Evolutionary conservation across 345 rosid genomes (phyloP).

Genomic region (Diplotaxis tenuifolia): DNA sequence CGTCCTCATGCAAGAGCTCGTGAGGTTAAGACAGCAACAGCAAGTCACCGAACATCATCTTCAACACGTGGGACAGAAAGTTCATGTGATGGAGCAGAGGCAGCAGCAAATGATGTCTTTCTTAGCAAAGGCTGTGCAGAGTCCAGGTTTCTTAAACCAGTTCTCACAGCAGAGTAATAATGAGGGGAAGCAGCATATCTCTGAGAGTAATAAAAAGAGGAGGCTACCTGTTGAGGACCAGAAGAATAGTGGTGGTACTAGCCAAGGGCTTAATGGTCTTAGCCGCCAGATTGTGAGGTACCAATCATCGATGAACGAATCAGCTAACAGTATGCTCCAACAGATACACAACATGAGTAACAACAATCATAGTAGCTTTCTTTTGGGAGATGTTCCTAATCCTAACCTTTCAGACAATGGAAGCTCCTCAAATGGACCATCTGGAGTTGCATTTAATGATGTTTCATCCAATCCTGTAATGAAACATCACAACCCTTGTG

Average conservation of each 20-base stretch:
- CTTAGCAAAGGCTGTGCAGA: slow-evolving; percentile 82
- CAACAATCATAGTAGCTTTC: slow-evolving; percentile 32
- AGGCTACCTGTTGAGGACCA: slow-evolving; percentile 70
- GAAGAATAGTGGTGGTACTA: slow-evolving; percentile 28
- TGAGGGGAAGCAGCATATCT: slow-evolving; percentile 51
- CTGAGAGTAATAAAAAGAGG: slow-evolving; percentile 70
- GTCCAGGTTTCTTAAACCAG: slow-evolving; percentile 76
- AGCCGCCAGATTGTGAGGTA: slow-evolving; percentile 76
- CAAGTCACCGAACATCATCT: slow-evolving; percentile 73
- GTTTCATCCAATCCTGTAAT: slow-evolving; percentile 42
- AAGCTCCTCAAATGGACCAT: slow-evolving; percentile 42
- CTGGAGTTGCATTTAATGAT: slow-evolving; percentile 49
- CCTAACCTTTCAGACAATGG: slow-evolving; percentile 42
- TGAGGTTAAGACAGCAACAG: slow-evolving; percentile 84
- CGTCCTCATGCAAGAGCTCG: slow-evolving; percentile 91
- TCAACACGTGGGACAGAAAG: slow-evolving; percentile 75
- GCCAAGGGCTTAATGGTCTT: slow-evolving; percentile 42
- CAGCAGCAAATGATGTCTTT: slow-evolving; percentile 96
- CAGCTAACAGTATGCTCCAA: slow-evolving; percentile 66
- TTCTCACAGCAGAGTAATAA: slow-evolving; percentile 48
- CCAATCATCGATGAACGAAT: slow-evolving; percentile 65
- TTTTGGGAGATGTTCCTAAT: slow-evolving; percentile 44
- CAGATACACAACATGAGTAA: slow-evolving; percentile 57
- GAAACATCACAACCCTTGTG: slow-evolving; percentile 14
- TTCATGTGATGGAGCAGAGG: slow-evolving; percentile 87